These are phyloP conservation scores for Alternaria brassicae DNA, from an alignment of 2,329 filamentous ascomycete genomes.

Conservation along the genomic window DNA sequence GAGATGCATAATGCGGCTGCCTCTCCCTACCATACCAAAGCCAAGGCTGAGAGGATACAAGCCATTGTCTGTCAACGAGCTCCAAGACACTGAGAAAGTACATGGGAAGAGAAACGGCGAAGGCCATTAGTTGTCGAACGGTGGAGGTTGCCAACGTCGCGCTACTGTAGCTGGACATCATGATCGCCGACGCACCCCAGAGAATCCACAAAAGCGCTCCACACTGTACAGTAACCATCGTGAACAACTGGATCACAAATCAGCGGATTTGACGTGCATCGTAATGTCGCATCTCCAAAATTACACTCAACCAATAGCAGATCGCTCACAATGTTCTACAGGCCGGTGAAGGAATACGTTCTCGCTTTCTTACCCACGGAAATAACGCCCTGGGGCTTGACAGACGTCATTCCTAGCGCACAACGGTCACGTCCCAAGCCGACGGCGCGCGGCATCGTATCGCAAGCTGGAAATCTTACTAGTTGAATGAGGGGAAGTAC, in stretches of 20 bases:
- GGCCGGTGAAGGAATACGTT: background rate
- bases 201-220: slow-evolving; percentile 15
- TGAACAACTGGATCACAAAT: background rate
- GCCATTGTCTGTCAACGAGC: too few relatives aligned
- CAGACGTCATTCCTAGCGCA: slow-evolving; percentile 24
- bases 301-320: accelerated
- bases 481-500: slow-evolving; percentile 16
- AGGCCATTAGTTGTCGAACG: background rate
- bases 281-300: background rate
- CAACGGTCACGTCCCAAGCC: slow-evolving; percentile 13
- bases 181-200: slow-evolving; percentile 21
- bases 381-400: slow-evolving; percentile 8
- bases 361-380: background rate
- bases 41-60: too few relatives aligned
- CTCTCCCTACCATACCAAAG: too few relatives aligned
- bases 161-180: slow-evolving; percentile 1
- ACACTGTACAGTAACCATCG: slow-evolving; percentile 8
- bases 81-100: accelerated
- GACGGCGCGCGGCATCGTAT: slow-evolving; percentile 14
- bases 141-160: background rate
- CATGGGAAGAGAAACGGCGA: background rate
- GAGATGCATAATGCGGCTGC: background rate
- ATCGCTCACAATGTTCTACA: accelerated
- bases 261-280: background rate
- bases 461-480: slow-evolving; percentile 6